phyloP scores from a whole-genome alignment of 225 moss, liverwort and hornwort genomes.

The Lunularia cruciata region DNA sequence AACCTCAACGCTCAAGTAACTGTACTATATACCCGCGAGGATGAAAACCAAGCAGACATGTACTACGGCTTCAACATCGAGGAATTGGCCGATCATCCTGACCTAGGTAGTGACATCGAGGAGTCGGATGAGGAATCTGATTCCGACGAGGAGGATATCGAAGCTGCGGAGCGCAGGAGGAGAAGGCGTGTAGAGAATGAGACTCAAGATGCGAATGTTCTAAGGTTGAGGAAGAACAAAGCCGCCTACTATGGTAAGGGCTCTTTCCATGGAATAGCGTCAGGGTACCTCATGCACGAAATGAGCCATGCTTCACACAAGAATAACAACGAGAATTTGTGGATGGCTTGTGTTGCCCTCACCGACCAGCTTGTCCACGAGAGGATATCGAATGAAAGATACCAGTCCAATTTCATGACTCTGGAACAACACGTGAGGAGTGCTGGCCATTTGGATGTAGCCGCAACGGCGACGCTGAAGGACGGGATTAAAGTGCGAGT shows the following conservation, averaged over 20 bases:
- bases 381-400: slow-evolving; percentile 74
- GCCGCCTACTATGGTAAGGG: slow-evolving; percentile 86
- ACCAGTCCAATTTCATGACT: slow-evolving; percentile 61
- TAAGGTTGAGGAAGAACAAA: slow-evolving; percentile 28
- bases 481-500: slow-evolving; percentile 81
- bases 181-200: slow-evolving; percentile 25
- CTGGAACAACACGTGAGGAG: slow-evolving; percentile 70
- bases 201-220: not conserved
- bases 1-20: slow-evolving; percentile 59
- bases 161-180: slow-evolving; percentile 42
- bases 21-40: slow-evolving; percentile 72
- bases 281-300: slow-evolving; percentile 89
- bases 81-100: slow-evolving; percentile 54
- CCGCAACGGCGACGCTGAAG: slow-evolving; percentile 59
- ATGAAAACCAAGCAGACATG: slow-evolving; percentile 77
- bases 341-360: slow-evolving; percentile 87
- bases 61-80: slow-evolving; percentile 57
- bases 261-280: slow-evolving; percentile 83
- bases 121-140: slow-evolving; percentile 37
- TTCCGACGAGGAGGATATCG: slow-evolving; percentile 30
- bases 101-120: slow-evolving; percentile 39
- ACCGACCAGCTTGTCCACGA: slow-evolving; percentile 94
- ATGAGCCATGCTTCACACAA: slow-evolving; percentile 75
- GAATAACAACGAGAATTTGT: slow-evolving; percentile 84
- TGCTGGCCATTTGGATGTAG: slow-evolving; percentile 66